Conservation (phyloP, 345 rosid species). For the Acer negundo region DNA sequence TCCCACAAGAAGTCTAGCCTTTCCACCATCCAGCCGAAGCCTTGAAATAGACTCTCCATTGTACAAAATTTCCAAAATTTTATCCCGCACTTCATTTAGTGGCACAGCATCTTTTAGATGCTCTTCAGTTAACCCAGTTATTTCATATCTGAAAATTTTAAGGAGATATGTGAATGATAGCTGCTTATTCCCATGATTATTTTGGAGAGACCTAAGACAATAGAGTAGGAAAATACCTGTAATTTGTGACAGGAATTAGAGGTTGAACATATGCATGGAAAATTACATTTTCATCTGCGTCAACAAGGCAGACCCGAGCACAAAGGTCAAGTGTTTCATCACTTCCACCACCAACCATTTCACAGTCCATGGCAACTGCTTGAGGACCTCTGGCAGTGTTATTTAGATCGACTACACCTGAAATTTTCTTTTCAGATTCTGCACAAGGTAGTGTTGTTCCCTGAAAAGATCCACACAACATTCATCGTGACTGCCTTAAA, state of each 20-base stretch:
- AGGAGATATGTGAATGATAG: not conserved
- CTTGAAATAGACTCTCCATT: constrained; percentile 44
- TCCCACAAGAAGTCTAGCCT: constrained; percentile 67
- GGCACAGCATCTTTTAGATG: constrained; percentile 61
- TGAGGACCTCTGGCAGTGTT: constrained; percentile 26
- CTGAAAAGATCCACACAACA: constrained; percentile 27
- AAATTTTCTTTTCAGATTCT: constrained; percentile 21
- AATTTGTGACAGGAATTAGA: constrained; percentile 51
- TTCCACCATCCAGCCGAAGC: constrained; percentile 43
- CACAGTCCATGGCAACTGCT: constrained; percentile 71
- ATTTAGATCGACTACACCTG: constrained; percentile 20
- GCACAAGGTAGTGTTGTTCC: constrained; percentile 15
- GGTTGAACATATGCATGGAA: constrained; percentile 63
- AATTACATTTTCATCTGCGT: constrained; percentile 66
- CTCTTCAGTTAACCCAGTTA: constrained; percentile 72
- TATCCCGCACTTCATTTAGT: constrained; percentile 50
- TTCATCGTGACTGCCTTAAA: not conserved
- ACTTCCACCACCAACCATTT: constrained; percentile 76
- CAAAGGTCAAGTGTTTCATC: constrained; percentile 61
- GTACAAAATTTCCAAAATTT: constrained; percentile 46
- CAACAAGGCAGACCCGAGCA: constrained; percentile 70
- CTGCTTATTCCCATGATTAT: not conserved
- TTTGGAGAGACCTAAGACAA: constrained; percentile 12
- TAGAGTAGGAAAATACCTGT: constrained; percentile 40
- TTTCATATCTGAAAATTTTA: constrained; percentile 46